These are phyloP conservation scores for Multifurca ochricompacta DNA, from an alignment of 768 basidiomycete species.

Conservation along the genomic window DNA sequence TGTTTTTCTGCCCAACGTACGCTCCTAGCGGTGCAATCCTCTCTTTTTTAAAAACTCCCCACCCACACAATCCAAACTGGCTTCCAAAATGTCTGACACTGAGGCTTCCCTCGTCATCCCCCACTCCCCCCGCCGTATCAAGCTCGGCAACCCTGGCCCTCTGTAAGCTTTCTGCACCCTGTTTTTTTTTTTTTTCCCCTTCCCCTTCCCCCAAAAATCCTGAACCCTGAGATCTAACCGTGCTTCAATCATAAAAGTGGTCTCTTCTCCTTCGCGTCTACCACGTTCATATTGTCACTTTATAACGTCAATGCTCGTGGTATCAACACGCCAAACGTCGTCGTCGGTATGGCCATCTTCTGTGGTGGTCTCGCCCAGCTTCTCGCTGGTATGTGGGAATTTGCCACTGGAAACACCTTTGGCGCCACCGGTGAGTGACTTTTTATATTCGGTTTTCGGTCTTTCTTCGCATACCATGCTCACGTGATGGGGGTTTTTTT, in stretches of 20 bases:
- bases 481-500: constrained; percentile 29
- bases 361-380: constrained; percentile 79
- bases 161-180: constrained; percentile 37
- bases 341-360: constrained; percentile 81
- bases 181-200: background rate
- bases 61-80: background rate
- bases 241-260: constrained; percentile 66
- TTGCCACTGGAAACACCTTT: constrained; percentile 50
- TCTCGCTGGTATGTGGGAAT: constrained; percentile 78
- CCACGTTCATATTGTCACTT: constrained; percentile 69
- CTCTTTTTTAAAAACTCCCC: background rate
- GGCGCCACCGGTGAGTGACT: constrained; percentile 67
- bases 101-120: background rate
- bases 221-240: no score
- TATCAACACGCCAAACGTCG: constrained; percentile 53
- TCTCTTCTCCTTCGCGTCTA: constrained; percentile 75
- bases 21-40: background rate
- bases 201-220: no score
- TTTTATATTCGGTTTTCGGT: no score
- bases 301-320: constrained; percentile 54
- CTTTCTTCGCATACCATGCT: constrained; percentile 66
- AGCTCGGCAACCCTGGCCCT: constrained; percentile 28
- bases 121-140: background rate
- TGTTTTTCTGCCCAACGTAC: no score
- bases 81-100: constrained; percentile 9